Evolutionary conservation across 768 basidiomycete genomes (phyloP).

Genomic region (Tricholoma hemisulphureum): DNA sequence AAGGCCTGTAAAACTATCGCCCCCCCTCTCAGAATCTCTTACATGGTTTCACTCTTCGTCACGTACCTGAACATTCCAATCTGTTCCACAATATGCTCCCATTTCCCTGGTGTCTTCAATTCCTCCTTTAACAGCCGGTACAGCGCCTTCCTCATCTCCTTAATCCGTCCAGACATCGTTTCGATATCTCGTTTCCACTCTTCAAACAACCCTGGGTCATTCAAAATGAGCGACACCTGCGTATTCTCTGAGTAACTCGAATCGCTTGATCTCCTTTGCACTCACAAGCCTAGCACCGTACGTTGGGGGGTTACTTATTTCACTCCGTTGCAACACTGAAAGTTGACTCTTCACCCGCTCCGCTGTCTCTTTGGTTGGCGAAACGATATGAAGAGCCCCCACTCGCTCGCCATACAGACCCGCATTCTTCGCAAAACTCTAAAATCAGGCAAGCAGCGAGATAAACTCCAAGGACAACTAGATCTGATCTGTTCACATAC

Average conservation of each 20-base stretch:
- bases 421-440: constrained; percentile 98
- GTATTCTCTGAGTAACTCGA: constrained; percentile 1
- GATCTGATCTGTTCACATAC: constrained; percentile 39
- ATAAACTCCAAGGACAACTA: background rate
- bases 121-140: constrained; percentile 70
- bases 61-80: constrained; percentile 96
- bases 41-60: background rate
- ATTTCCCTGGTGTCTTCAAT: constrained; percentile 84
- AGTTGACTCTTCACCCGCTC: constrained; percentile 80
- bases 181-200: constrained; percentile 90
- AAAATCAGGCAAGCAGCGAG: constrained; percentile 7
- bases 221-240: constrained; percentile 81
- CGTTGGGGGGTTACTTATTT: constrained; percentile 93
- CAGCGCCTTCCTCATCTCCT: constrained; percentile 83
- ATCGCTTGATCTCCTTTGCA: background rate
- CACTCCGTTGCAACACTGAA: constrained; percentile 87
- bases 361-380: constrained; percentile 61
- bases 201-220: constrained; percentile 66
- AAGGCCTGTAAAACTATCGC: constrained; percentile 79
- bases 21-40: background rate
- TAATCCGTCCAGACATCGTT: constrained; percentile 93
- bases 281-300: constrained; percentile 84
- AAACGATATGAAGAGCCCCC: constrained; percentile 87
- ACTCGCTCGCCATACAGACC: constrained; percentile 94
- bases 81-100: constrained; percentile 95